A percentile compares a stretch with the other conserved stretches of the same genome.
Evolutionary conservation across 1,284 basidiomycete genomes (phyloP).

Genomic region (Meripilus lineatus): DNA sequence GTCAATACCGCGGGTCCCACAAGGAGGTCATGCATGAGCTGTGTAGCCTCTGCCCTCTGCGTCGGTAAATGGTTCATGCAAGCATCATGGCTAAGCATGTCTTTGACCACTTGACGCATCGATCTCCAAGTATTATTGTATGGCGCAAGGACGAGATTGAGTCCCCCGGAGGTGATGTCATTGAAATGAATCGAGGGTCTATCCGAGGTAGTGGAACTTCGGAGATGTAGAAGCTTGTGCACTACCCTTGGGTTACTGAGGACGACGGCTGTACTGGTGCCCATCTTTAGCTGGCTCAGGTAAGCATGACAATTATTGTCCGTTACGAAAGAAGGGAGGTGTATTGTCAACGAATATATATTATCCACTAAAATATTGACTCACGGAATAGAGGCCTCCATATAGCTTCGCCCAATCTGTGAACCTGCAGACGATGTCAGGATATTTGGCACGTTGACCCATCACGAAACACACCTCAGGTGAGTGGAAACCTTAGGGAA

Average conservation of each 20-base stretch:
- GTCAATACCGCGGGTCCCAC: conserved; percentile 22
- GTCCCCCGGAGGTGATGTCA: conserved; percentile 18
- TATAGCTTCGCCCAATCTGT: conserved; percentile 18
- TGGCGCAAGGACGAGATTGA: conserved; percentile 8
- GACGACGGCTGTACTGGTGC: conserved; percentile 21
- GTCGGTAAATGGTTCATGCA: conserved; percentile 16
- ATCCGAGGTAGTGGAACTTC: conserved; percentile 14
- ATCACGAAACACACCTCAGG: neutral
- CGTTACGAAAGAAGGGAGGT: too few relatives aligned
- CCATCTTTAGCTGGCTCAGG: conserved; percentile 19
- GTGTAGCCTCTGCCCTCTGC: conserved; percentile 22
- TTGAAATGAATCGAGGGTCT: conserved; percentile 22
- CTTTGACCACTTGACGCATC: neutral
- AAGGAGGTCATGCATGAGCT: conserved; percentile 12
- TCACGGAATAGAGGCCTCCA: conserved; percentile 20
- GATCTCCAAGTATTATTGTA: conserved; percentile 1
- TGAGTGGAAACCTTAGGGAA: neutral
- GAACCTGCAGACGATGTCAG: conserved; percentile 11
- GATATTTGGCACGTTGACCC: neutral
- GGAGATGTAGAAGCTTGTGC: conserved; percentile 26
- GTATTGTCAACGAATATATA: neutral
- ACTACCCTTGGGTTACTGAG: conserved; percentile 23
- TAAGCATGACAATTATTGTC: neutral
- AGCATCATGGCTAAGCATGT: conserved; percentile 1
- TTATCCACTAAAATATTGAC: neutral